Percentiles rank a stretch among this genome's conserved stretches.
Conservation (phyloP, 108 stramenopile genomes). For the Pseudonitzschia pungens region DNA sequence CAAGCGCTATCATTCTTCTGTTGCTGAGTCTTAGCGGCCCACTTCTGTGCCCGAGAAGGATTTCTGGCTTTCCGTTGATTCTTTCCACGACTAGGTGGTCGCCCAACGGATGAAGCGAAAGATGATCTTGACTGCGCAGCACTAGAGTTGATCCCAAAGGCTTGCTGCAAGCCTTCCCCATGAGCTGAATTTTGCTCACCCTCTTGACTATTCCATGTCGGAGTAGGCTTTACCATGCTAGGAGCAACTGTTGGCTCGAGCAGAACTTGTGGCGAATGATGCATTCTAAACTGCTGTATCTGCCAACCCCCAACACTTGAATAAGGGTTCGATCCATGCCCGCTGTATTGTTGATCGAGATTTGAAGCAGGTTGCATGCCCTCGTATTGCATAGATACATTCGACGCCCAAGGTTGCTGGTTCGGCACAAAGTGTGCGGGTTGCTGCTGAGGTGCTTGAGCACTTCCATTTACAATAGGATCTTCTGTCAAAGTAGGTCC, state of each 20-base stretch:
- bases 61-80: constrained; percentile 24
- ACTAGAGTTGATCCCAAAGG: constrained; percentile 2
- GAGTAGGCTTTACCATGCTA: constrained; percentile 17
- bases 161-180: constrained; percentile 6
- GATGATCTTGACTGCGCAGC: constrained; percentile 1
- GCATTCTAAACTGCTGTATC: constrained; percentile 8
- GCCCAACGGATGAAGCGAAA: constrained; percentile 5
- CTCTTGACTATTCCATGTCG: constrained; percentile 14
- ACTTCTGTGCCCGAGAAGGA: constrained; percentile 7
- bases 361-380: constrained; percentile 14
- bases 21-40: constrained; percentile 23
- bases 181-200: background rate
- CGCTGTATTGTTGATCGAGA: background rate
- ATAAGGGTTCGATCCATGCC: constrained; percentile 1
- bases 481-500: background rate
- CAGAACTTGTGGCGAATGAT: constrained; percentile 7
- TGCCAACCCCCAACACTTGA: constrained; percentile 16
- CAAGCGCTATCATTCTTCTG: constrained; percentile 14
- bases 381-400: constrained; percentile 21
- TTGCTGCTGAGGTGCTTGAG: constrained; percentile 1
- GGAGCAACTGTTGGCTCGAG: constrained; percentile 16
- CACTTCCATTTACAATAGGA: constrained; percentile 2
- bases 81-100: constrained; percentile 27
- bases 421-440: constrained; percentile 19
- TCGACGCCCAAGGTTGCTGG: constrained; percentile 26